Evolutionary conservation across 495 filamentous ascomycete genomes (phyloP).

Genomic region (Oidiodendron maius): DNA sequence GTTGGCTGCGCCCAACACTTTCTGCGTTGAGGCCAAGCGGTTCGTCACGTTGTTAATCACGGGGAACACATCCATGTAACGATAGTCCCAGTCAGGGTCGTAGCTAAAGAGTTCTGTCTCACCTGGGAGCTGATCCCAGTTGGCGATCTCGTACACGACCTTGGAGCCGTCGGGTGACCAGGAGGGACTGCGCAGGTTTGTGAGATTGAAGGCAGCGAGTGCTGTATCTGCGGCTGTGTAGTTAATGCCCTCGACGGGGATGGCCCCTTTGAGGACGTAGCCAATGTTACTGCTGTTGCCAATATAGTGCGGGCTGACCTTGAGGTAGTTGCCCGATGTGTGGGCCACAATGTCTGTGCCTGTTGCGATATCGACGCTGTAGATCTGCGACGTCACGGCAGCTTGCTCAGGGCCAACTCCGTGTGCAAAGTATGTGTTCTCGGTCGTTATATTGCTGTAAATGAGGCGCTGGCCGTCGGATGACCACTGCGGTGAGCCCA

Average conservation of each 20-base stretch:
- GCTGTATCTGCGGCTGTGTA: conserved; percentile 13
- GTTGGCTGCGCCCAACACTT: conserved; percentile 16
- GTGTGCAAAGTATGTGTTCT: conserved; percentile 13
- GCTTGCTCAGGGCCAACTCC: neutral
- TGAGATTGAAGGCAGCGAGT: neutral
- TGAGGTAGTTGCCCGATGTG: conserved; percentile 9
- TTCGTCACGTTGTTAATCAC: conserved; percentile 5
- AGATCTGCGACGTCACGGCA: conserved; percentile 15
- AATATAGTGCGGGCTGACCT: conserved; percentile 5
- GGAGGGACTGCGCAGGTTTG: conserved; percentile 11
- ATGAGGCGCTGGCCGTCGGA: conserved; percentile 12
- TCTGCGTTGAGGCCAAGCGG: conserved; percentile 12
- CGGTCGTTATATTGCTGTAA: conserved; percentile 13
- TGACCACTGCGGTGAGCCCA: conserved; percentile 17
- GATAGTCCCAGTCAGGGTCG: conserved; percentile 18
- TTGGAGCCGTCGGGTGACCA: conserved; percentile 18
- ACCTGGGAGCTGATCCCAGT: conserved; percentile 10
- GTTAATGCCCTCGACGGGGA: conserved; percentile 9
- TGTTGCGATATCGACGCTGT: conserved; percentile 16
- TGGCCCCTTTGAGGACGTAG: conserved; percentile 7
- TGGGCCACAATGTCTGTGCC: conserved; percentile 6
- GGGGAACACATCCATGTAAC: conserved; percentile 20
- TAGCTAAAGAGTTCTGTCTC: conserved; percentile 17
- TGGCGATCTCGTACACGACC: conserved; percentile 18
- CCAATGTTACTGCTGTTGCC: conserved; percentile 4